These are phyloP conservation scores for Aspergillus japonicus DNA, from an alignment of 2,329 filamentous ascomycete genomes.

Conservation along the genomic window DNA sequence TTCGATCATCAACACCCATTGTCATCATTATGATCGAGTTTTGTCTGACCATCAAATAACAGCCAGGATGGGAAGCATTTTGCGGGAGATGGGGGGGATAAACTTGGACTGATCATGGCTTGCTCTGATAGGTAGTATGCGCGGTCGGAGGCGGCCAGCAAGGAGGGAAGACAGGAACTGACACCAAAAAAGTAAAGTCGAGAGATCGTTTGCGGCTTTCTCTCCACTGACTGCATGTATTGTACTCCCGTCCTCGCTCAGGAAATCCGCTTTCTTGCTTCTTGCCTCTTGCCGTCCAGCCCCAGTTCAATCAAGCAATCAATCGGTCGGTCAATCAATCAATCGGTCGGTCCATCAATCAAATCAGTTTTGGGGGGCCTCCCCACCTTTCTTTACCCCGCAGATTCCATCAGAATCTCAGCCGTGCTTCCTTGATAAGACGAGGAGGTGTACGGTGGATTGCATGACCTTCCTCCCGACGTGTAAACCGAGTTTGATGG, in stretches of 20 bases:
- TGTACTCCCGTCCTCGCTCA: no score
- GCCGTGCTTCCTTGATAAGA: background rate
- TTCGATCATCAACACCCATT: background rate
- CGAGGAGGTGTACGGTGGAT: background rate
- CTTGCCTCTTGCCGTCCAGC: background rate
- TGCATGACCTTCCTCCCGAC: background rate
- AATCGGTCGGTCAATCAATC: background rate
- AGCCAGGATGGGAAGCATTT: background rate
- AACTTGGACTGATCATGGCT: background rate
- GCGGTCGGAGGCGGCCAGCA: background rate
- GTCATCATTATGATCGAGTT: constrained; percentile 6
- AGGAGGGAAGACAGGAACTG: background rate
- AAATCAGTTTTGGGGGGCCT: constrained; percentile 1
- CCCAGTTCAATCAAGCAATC: background rate
- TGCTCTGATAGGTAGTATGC: constrained; percentile 7
- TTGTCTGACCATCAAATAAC: background rate
- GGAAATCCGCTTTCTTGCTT: background rate
- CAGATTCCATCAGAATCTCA: background rate
- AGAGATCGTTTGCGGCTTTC: background rate
- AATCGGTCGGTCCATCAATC: background rate
- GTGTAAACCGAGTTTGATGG: background rate
- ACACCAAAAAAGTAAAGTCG: background rate
- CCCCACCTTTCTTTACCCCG: constrained; percentile 4
- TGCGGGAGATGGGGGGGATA: background rate
- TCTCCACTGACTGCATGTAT: no score